Conservation (phyloP, 108 stramenopile genomes). For the Mayamaea pseudoterrestris region DNA sequence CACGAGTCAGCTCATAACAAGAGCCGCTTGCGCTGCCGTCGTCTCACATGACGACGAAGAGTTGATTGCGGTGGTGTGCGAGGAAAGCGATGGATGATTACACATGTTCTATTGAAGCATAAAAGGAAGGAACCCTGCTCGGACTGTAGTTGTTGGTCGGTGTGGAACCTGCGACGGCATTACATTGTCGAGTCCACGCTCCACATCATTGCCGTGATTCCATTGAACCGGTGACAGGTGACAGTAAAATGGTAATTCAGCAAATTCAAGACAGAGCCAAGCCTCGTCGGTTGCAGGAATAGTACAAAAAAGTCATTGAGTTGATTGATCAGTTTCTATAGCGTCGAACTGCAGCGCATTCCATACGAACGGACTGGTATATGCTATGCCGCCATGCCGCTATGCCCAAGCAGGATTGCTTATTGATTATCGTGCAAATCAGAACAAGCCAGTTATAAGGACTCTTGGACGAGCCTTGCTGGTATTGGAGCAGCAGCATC, state of each 20-base stretch:
- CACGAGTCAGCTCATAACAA: slow-evolving; percentile 4
- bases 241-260: slow-evolving; percentile 67
- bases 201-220: background rate
- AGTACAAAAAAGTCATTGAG: slow-evolving; percentile 14
- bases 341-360: background rate
- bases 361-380: too few relatives aligned
- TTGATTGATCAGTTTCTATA: background rate
- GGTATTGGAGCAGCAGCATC: background rate
- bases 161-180: background rate
- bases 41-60: slow-evolving; percentile 8
- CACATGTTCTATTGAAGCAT: slow-evolving; percentile 52
- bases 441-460: slow-evolving; percentile 42
- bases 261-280: slow-evolving; percentile 35
- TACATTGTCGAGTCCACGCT: background rate
- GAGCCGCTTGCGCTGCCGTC: slow-evolving; percentile 28
- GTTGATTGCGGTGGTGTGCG: background rate
- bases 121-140: slow-evolving; percentile 52
- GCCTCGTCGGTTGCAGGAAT: slow-evolving; percentile 39
- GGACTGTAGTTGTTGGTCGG: slow-evolving; percentile 32
- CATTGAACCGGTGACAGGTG: slow-evolving; percentile 26
- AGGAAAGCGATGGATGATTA: background rate
- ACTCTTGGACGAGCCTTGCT: slow-evolving; percentile 24
- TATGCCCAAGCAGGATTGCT: slow-evolving; percentile 14
- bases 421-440: slow-evolving; percentile 34
- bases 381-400: too few relatives aligned